phyloP scores from a whole-genome alignment of 2,329 filamentous ascomycete genomes.

The Ceratocystis destructans region DNA sequence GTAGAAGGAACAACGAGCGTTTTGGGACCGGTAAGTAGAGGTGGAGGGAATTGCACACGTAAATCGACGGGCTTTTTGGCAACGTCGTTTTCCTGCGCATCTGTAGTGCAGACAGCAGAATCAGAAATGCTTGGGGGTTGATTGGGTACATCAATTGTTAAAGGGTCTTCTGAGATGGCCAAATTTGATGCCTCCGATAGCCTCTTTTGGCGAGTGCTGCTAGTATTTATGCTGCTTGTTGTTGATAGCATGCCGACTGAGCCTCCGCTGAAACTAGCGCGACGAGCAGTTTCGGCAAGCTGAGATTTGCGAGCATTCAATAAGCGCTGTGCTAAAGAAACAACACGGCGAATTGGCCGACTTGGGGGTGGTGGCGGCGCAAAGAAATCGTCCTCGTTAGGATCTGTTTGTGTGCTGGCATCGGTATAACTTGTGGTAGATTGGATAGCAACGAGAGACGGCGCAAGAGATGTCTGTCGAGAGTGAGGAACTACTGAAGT shows the following conservation, averaged over 20 bases:
- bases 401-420: conserved; percentile 41
- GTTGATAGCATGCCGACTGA: conserved; percentile 3
- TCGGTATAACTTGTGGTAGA: conserved; percentile 33
- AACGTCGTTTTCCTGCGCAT: background rate
- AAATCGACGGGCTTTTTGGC: conserved; percentile 33
- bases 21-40: conserved; percentile 32
- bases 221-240: conserved; percentile 12
- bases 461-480: conserved; percentile 9
- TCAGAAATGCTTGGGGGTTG: background rate
- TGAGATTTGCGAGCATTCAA: conserved; percentile 34
- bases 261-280: background rate
- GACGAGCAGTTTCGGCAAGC: conserved; percentile 27
- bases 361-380: conserved; percentile 28
- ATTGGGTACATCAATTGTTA: background rate
- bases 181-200: background rate
- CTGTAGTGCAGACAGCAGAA: background rate
- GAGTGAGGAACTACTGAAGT: conserved; percentile 29
- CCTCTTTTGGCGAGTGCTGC: conserved; percentile 1
- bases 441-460: conserved; percentile 2
- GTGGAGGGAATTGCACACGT: conserved; percentile 43
- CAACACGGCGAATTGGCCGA: conserved; percentile 35
- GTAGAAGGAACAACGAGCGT: conserved; percentile 28
- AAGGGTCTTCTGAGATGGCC: background rate
- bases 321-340: conserved; percentile 40
- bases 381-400: conserved; percentile 41